Percentiles rank a stretch among this genome's conserved stretches.
These are phyloP conservation scores for Dryas integrifolia DNA, from an alignment of 331 rosid species.

Conservation along the genomic window DNA sequence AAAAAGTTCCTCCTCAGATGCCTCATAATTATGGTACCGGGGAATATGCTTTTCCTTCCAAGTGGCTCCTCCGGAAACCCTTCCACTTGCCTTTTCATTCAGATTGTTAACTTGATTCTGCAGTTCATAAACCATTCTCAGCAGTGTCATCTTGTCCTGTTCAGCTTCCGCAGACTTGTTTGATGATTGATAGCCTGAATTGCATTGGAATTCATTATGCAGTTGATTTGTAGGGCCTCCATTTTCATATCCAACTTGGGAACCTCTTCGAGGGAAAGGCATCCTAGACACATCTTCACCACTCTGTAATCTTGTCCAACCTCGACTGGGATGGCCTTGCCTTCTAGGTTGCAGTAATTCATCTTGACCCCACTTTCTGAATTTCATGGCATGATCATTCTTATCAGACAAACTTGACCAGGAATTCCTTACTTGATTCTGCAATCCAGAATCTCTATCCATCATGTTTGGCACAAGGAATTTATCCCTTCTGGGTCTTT, in stretches of 20 bases:
- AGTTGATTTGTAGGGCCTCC: conserved; percentile 41
- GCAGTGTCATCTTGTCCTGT: conserved; percentile 54
- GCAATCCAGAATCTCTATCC: conserved; percentile 37
- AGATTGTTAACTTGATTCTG: conserved; percentile 53
- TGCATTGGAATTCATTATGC: conserved; percentile 35
- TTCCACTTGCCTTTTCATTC: conserved; percentile 37
- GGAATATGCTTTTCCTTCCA: conserved; percentile 40
- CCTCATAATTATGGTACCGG: conserved; percentile 34
- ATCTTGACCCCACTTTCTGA: conserved; percentile 35
- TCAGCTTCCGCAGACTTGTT: conserved; percentile 39
- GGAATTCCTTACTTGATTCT: conserved; percentile 25
- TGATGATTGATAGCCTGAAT: conserved; percentile 45
- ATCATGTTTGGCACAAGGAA: conserved; percentile 28
- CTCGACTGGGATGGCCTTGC: conserved; percentile 27
- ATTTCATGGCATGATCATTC: conserved; percentile 38
- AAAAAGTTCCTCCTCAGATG: conserved; percentile 38
- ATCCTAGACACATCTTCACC: conserved; percentile 41
- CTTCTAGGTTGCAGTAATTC: conserved; percentile 41
- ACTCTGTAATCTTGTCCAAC: conserved; percentile 41
- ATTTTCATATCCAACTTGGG: conserved; percentile 38
- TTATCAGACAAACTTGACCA: conserved; percentile 34
- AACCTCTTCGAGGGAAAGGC: conserved; percentile 35
- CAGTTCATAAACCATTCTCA: conserved; percentile 58
- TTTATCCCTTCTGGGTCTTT: conserved; percentile 42
- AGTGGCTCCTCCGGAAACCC: conserved; percentile 34